Conservation (phyloP, 495 filamentous ascomycete species). For the Symbiotaphrina buchneri region DNA sequence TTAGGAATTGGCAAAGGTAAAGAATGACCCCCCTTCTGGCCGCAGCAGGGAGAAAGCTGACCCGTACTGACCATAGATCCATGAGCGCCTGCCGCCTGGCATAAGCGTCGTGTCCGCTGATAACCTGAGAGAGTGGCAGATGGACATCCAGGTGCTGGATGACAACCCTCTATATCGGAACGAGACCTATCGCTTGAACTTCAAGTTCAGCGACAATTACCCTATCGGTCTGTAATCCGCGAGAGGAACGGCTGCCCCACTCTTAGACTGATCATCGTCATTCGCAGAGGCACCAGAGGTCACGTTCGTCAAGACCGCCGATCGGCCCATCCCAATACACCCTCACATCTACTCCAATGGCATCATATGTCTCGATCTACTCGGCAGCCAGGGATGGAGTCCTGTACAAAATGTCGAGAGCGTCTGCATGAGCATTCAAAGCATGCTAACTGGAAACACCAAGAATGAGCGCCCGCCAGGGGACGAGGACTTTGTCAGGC, state of each 20-base stretch:
- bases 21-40: too few relatives aligned
- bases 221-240: slow-evolving; percentile 51
- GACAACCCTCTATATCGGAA: slow-evolving; percentile 71
- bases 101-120: slow-evolving; percentile 63
- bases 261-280: background rate
- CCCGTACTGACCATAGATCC: slow-evolving; percentile 11
- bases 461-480: slow-evolving; percentile 74
- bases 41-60: too few relatives aligned
- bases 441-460: slow-evolving; percentile 87
- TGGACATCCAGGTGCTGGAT: slow-evolving; percentile 84
- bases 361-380: slow-evolving; percentile 90
- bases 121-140: slow-evolving; percentile 70
- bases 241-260: background rate
- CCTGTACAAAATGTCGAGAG: slow-evolving; percentile 95
- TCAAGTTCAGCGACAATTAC: slow-evolving; percentile 62
- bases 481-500: slow-evolving; percentile 64
- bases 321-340: slow-evolving; percentile 74
- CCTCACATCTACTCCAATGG: slow-evolving; percentile 97
- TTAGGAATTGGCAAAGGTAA: background rate
- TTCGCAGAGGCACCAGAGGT: slow-evolving; percentile 73
- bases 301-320: slow-evolving; percentile 45
- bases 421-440: slow-evolving; percentile 93
- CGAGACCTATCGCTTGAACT: slow-evolving; percentile 68
- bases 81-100: slow-evolving; percentile 24
- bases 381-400: slow-evolving; percentile 73